A percentile compares a stretch with the other conserved stretches of the same genome.
Conservation (phyloP, 2,329 filamentous ascomycete genomes). For the Scytalidium sp. region DNA sequence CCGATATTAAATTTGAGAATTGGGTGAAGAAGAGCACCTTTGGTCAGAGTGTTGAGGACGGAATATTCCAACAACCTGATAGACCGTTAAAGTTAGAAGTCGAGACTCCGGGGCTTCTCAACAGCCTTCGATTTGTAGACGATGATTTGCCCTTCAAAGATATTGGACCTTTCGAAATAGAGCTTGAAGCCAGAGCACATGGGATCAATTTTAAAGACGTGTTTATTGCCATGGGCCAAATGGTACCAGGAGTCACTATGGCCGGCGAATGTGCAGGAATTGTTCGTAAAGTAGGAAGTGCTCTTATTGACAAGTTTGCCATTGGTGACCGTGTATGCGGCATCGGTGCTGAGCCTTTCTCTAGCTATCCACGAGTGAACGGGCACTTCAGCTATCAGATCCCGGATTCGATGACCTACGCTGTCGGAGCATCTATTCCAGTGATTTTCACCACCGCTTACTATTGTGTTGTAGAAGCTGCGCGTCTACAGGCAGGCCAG, state of each 20-base stretch:
- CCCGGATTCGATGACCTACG: conserved; percentile 10
- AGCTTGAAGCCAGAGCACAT: conserved; percentile 6
- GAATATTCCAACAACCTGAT: conserved; percentile 11
- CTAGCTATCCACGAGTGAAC: conserved; percentile 20
- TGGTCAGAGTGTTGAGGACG: neutral
- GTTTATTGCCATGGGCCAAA: conserved; percentile 18
- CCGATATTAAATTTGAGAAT: conserved; percentile 3
- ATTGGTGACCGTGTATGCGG: conserved; percentile 29
- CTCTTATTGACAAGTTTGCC: conserved; percentile 11
- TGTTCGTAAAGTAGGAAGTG: conserved; percentile 20
- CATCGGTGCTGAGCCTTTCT: conserved; percentile 17
- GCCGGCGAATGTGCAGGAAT: conserved; percentile 28
- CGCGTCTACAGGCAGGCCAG: conserved; percentile 15
- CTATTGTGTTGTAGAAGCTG: conserved; percentile 14
- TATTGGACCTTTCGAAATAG: conserved; percentile 6
- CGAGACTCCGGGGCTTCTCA: conserved; percentile 4
- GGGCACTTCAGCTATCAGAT: conserved; percentile 10
- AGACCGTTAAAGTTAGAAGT: conserved; percentile 18
- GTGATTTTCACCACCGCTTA: conserved; percentile 15
- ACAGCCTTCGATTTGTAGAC: conserved; percentile 14
- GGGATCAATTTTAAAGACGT: conserved; percentile 22
- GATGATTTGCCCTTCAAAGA: conserved; percentile 5
- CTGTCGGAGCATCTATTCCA: conserved; percentile 14
- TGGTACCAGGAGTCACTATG: conserved; percentile 10
- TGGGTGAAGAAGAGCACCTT: neutral